Evolutionary conservation across 805 yeast species (phyloP).

Genomic region (Lipomyces sp.): DNA sequence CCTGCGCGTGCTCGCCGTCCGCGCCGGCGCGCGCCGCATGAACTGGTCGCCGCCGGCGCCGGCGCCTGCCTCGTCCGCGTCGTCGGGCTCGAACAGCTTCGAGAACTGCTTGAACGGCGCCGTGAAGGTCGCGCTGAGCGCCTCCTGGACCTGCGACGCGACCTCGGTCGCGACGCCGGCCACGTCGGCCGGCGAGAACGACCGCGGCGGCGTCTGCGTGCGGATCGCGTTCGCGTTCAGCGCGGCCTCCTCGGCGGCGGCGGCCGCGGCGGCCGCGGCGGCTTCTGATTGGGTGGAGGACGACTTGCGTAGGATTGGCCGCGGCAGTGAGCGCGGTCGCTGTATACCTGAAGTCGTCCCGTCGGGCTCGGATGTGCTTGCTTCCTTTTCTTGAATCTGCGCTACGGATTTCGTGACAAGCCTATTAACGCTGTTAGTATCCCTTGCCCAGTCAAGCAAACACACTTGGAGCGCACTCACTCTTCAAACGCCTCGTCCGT

Average conservation of each 20-base stretch:
- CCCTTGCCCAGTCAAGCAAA: no score
- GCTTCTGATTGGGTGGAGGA: no score
- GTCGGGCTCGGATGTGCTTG: slow-evolving; percentile 33
- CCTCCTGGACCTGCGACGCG: slow-evolving; percentile 29
- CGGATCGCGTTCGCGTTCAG: slow-evolving; percentile 3
- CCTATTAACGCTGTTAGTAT: slow-evolving; percentile 2
- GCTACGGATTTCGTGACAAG: slow-evolving; percentile 41
- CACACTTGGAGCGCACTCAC: slow-evolving; percentile 13
- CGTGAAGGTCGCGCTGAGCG: slow-evolving; percentile 40
- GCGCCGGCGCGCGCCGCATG: no score
- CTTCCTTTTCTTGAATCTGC: slow-evolving; percentile 44
- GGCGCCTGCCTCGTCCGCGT: slow-evolving; percentile 16
- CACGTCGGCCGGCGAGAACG: slow-evolving; percentile 20
- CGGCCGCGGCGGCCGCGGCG: no score
- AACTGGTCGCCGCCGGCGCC: slow-evolving; percentile 10
- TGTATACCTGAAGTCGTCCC: no score
- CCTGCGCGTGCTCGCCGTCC: not conserved
- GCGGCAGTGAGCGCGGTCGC: no score
- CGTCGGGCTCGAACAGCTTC: slow-evolving; percentile 39
- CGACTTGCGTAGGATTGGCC: no score
- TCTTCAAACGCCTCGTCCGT: slow-evolving; percentile 56
- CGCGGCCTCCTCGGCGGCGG: not conserved
- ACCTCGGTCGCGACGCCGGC: slow-evolving; percentile 21
- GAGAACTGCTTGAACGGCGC: slow-evolving; percentile 47
- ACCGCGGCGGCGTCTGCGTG: slow-evolving; percentile 18